A percentile compares a stretch with the other conserved stretches of the same genome.
Conservation (phyloP, 208 protist species). For the Trypanosomatidae sp. region DNA sequence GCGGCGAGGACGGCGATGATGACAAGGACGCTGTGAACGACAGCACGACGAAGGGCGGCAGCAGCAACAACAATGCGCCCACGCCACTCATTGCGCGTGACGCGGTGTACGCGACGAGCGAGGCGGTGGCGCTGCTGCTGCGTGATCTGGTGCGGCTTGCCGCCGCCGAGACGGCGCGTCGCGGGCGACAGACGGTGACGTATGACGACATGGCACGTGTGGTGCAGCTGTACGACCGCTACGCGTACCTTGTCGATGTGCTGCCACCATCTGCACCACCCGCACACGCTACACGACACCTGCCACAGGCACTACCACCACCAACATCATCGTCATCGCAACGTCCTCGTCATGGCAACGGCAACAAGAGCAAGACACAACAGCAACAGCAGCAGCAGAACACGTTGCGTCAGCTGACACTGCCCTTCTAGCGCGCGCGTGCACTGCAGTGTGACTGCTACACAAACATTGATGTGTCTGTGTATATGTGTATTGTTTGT, state of each 20-base stretch:
- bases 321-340: too few species aligned
- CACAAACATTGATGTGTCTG: too few species aligned
- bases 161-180: conserved; percentile 28
- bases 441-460: too few species aligned
- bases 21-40: conserved; percentile 8
- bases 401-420: too few species aligned
- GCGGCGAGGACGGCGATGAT: conserved; percentile 10
- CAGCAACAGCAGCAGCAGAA: too few species aligned
- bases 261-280: not conserved
- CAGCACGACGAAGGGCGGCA: conserved; percentile 7
- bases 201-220: conserved; percentile 57
- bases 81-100: conserved; percentile 27
- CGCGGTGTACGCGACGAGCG: conserved; percentile 21
- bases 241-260: conserved; percentile 38
- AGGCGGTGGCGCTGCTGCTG: conserved; percentile 48
- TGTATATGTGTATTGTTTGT: too few species aligned
- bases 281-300: not conserved
- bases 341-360: too few species aligned
- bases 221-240: conserved; percentile 52
- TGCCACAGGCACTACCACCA: not conserved
- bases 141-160: conserved; percentile 34
- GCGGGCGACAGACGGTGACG: conserved; percentile 33
- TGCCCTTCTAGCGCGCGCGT: too few species aligned
- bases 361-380: too few species aligned
- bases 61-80: conserved; percentile 7